Evolutionary conservation across 257 asterid genomes (phyloP).

Genomic region (Gentiana dahurica): DNA sequence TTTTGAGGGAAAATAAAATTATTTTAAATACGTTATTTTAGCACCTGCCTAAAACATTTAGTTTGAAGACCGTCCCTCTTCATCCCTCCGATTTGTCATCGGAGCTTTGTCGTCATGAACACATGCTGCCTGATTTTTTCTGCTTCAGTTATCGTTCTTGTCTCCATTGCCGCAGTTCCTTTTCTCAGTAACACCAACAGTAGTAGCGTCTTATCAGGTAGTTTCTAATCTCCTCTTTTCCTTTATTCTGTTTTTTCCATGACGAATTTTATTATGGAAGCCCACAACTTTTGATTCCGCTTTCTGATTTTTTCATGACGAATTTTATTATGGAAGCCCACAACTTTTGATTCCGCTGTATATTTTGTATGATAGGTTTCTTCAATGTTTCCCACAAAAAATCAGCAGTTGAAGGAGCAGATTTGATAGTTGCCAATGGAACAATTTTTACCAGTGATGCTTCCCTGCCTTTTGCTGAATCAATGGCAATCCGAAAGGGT

Average conservation of each 20-base stretch:
- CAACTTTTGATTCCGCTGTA: too few relatives aligned
- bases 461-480: conserved; percentile 50
- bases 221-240: not conserved
- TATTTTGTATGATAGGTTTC: not conserved
- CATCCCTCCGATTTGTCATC: too few relatives aligned
- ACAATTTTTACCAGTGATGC: conserved; percentile 58
- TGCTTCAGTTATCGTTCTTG: conserved; percentile 7
- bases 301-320: too few relatives aligned
- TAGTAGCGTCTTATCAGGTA: conserved; percentile 1
- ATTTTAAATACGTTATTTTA: too few relatives aligned
- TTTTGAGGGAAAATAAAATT: too few relatives aligned
- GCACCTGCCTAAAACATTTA: too few relatives aligned
- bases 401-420: conserved; percentile 23
- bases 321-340: not conserved
- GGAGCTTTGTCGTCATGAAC: conserved; percentile 3
- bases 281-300: too few relatives aligned
- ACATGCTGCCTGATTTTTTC: conserved; percentile 8
- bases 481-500: conserved; percentile 59
- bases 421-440: conserved; percentile 59
- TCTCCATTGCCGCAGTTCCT: conserved; percentile 18
- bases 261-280: not conserved
- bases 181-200: conserved; percentile 6
- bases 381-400: not conserved
- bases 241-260: too few relatives aligned
- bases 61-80: too few relatives aligned